These are phyloP conservation scores for Spathaspora gorwiae DNA, from an alignment of 805 yeast genomes.

Conservation along the genomic window DNA sequence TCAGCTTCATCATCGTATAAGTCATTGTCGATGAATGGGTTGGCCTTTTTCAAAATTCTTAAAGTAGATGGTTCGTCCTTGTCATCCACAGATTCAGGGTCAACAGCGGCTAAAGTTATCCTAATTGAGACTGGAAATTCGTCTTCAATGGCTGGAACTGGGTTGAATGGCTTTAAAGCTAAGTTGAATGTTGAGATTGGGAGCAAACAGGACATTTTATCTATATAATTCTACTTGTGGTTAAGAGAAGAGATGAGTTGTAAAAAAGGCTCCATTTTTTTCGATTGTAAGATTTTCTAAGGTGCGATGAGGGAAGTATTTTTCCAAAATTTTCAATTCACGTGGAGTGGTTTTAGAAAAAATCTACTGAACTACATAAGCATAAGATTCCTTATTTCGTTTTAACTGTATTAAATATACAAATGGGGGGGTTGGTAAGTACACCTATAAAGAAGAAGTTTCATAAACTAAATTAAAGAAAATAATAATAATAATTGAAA, in stretches of 20 bases:
- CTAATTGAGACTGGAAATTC: slow-evolving; percentile 88
- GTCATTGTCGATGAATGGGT: slow-evolving; percentile 35
- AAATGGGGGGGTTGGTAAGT: slow-evolving; percentile 10
- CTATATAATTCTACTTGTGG: no score
- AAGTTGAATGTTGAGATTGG: slow-evolving; percentile 87
- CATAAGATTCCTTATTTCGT: not conserved
- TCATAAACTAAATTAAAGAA: not conserved
- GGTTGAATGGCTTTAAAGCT: slow-evolving; percentile 81
- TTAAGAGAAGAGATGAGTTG: no score
- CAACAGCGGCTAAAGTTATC: slow-evolving; percentile 91
- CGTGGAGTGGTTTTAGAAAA: no score
- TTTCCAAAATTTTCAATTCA: no score
- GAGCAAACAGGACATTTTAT: slow-evolving; percentile 32
- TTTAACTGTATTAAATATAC: slow-evolving; percentile 28
- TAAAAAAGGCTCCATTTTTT: no score
- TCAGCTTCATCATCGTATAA: slow-evolving; percentile 33
- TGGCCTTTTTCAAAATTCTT: slow-evolving; percentile 74
- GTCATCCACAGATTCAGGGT: slow-evolving; percentile 82
- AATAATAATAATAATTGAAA: not conserved
- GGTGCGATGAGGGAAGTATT: no score
- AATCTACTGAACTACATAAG: not conserved
- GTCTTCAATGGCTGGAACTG: slow-evolving; percentile 80
- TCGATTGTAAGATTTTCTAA: no score
- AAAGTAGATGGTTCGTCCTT: slow-evolving; percentile 82
- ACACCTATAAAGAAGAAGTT: slow-evolving; percentile 1